phyloP scores from a whole-genome alignment of 306 rosid genomes.

The Carpinus viminea region DNA sequence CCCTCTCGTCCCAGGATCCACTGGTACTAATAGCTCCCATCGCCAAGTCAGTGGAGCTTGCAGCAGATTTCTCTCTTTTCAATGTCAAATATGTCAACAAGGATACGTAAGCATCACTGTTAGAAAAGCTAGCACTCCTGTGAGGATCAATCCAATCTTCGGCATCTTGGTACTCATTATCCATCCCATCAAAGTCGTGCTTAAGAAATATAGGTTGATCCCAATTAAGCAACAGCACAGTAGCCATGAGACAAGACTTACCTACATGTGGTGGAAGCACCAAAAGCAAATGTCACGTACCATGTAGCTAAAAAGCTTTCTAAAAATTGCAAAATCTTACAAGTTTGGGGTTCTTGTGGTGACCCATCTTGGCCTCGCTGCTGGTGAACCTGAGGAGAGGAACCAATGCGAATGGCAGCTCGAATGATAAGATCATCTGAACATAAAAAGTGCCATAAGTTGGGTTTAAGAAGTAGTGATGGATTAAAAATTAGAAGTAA shows the following conservation, averaged over 20 bases:
- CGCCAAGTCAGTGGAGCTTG: neutral
- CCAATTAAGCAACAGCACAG: constrained; percentile 9
- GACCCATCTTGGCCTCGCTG: constrained; percentile 27
- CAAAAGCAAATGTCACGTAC: neutral
- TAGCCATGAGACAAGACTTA: constrained; percentile 8
- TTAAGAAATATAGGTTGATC: constrained; percentile 16
- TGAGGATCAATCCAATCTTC: neutral
- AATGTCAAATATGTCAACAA: neutral
- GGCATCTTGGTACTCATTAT: neutral
- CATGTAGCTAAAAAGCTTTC: too few species aligned
- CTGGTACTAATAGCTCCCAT: neutral
- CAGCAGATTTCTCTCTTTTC: neutral
- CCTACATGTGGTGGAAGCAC: neutral
- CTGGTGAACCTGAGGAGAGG: constrained; percentile 24
- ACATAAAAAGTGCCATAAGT: neutral
- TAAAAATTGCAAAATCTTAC: neutral
- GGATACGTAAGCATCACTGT: constrained; percentile 4
- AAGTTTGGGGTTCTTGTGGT: neutral
- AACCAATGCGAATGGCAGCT: constrained; percentile 17
- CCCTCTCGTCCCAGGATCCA: neutral
- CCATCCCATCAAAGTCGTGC: constrained; percentile 8
- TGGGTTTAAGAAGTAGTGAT: neutral
- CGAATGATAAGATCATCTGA: constrained; percentile 18
- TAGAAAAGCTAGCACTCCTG: constrained; percentile 4
- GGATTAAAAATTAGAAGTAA: neutral